A percentile compares a stretch with the other conserved stretches of the same genome.
These are phyloP conservation scores for Triticum dicoccoides DNA, from an alignment of 176 grass and related monocot genomes.

Conservation along the genomic window DNA sequence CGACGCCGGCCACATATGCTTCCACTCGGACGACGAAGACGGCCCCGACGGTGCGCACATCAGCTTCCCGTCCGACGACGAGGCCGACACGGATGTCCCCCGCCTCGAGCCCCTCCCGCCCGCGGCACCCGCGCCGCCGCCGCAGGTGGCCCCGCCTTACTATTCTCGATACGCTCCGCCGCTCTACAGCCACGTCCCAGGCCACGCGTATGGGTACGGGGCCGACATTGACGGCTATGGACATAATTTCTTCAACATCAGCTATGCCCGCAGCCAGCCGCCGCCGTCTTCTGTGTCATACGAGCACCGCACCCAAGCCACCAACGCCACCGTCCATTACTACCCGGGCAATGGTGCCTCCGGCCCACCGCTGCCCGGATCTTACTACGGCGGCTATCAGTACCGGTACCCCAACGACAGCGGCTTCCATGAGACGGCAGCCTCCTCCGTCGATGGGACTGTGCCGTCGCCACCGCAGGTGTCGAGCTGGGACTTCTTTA, in stretches of 20 bases:
- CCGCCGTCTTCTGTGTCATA: constrained; percentile 28
- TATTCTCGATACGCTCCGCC: background rate
- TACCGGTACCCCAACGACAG: constrained; percentile 24
- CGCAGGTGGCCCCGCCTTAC: background rate
- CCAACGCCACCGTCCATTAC: constrained; percentile 27
- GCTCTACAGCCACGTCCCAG: constrained; percentile 7
- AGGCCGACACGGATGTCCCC: background rate
- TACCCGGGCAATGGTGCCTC: background rate
- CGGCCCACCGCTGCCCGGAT: background rate
- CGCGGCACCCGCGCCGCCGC: background rate
- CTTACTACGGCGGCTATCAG: constrained; percentile 22
- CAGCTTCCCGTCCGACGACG: constrained; percentile 34
- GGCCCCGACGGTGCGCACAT: constrained; percentile 44
- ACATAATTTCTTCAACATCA: constrained; percentile 33
- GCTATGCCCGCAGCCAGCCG: constrained; percentile 54
- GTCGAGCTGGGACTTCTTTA: constrained; percentile 68
- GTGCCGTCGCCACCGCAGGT: constrained; percentile 48
- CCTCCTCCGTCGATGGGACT: constrained; percentile 11
- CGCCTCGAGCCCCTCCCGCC: background rate
- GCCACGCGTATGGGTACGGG: background rate
- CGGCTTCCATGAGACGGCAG: background rate
- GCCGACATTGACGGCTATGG: background rate
- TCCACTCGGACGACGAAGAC: constrained; percentile 25
- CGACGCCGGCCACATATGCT: constrained; percentile 31
- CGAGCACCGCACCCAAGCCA: constrained; percentile 18